Percentiles rank a stretch among this genome's conserved stretches.
Conservation (phyloP, 2,329 filamentous ascomycete genomes). For the Pseudocercospora vitis region DNA sequence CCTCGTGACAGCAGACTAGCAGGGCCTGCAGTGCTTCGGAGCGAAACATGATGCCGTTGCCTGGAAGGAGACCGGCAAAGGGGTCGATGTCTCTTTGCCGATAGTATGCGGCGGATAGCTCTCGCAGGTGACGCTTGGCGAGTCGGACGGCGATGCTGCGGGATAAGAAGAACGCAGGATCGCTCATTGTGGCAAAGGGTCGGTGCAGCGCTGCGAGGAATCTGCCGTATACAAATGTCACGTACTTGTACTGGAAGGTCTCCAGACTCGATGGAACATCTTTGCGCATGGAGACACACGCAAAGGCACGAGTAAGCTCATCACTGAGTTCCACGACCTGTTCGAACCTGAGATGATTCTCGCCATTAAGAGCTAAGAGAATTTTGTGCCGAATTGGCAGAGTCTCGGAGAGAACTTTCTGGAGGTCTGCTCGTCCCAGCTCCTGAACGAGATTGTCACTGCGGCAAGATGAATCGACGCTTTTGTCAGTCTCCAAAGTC, state of each 20-base stretch:
- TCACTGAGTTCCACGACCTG: conserved; percentile 16
- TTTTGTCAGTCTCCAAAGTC: background rate
- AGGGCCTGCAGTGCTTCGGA: conserved; percentile 16
- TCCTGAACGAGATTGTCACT: background rate
- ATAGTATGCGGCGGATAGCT: conserved; percentile 9
- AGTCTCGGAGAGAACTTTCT: conserved; percentile 7
- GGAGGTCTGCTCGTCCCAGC: conserved; percentile 6
- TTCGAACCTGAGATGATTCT: conserved; percentile 15
- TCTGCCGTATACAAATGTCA: conserved; percentile 16
- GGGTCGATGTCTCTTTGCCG: background rate
- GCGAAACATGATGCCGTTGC: conserved; percentile 16
- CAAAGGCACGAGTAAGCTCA: conserved; percentile 18
- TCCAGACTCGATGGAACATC: background rate
- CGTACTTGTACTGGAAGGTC: conserved; percentile 19
- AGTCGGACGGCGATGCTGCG: conserved; percentile 17
- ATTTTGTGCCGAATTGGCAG: conserved; percentile 17
- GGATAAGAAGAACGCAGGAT: conserved; percentile 19
- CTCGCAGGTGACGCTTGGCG: conserved; percentile 12
- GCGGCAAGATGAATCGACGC: background rate
- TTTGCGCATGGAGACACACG: conserved; percentile 13
- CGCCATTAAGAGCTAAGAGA: conserved; percentile 14
- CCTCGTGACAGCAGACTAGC: conserved; percentile 14
- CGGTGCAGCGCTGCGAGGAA: conserved; percentile 18
- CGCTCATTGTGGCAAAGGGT: conserved; percentile 12
- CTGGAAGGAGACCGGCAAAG: conserved; percentile 12